Percentiles rank a stretch among this genome's conserved stretches.
Conservation (phyloP, 306 rosid species). For the Citrullus mucosospermus region DNA sequence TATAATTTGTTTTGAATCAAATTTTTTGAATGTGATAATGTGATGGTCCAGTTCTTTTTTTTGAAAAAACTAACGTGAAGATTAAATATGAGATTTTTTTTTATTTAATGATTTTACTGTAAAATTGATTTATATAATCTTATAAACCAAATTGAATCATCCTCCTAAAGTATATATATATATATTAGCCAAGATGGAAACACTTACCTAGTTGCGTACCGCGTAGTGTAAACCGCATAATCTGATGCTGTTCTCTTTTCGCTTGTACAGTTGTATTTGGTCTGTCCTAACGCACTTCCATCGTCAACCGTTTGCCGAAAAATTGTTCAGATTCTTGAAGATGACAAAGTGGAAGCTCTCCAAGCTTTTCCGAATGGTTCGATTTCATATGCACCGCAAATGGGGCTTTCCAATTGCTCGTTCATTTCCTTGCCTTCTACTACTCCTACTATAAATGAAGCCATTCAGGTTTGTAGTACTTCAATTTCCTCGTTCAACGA, state of each 20-base stretch:
- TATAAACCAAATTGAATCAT: no score
- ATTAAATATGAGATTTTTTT: no score
- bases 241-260: background rate
- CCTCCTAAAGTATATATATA: no score
- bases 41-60: no score
- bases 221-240: background rate
- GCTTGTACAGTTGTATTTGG: background rate
- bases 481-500: background rate
- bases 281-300: background rate
- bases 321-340: background rate
- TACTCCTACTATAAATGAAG: background rate
- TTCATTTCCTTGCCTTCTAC: background rate
- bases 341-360: background rate
- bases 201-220: background rate
- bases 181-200: no score
- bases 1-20: no score
- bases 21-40: no score
- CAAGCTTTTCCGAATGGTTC: background rate
- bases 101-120: no score
- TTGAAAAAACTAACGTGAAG: no score
- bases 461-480: background rate
- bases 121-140: no score
- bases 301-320: background rate
- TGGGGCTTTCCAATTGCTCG: background rate
- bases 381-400: background rate